phyloP scores from a whole-genome alignment of 2,329 filamentous ascomycete species.

The Aspergillus chevalieri region DNA sequence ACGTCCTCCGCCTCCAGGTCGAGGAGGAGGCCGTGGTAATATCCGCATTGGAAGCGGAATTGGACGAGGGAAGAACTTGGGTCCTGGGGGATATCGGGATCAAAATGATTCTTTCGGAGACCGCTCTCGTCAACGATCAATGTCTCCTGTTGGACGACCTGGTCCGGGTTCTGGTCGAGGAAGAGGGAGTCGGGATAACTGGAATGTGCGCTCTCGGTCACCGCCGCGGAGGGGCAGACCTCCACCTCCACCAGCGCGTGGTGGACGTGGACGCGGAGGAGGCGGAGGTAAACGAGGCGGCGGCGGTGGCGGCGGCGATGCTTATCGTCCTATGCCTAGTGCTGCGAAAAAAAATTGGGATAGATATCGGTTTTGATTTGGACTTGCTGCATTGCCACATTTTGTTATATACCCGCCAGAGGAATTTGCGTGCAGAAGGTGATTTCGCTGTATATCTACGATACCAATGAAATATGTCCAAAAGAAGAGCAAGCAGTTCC shows the following conservation, averaged over 20 bases:
- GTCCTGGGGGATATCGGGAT: slow-evolving; percentile 19
- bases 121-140: slow-evolving; percentile 24
- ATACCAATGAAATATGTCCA: neutral
- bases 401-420: neutral
- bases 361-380: slow-evolving; percentile 20
- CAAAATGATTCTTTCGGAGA: slow-evolving; percentile 20
- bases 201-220: slow-evolving; percentile 16
- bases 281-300: slow-evolving; percentile 15
- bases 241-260: slow-evolving; percentile 7
- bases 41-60: slow-evolving; percentile 32
- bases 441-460: neutral
- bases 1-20: slow-evolving; percentile 20
- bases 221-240: slow-evolving; percentile 14
- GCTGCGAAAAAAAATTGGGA: slow-evolving; percentile 29
- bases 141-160: slow-evolving; percentile 23
- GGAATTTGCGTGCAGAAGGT: neutral
- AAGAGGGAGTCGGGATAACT: slow-evolving; percentile 11
- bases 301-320: slow-evolving; percentile 10
- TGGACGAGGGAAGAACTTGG: slow-evolving; percentile 22
- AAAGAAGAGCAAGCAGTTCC: neutral
- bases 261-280: slow-evolving; percentile 17
- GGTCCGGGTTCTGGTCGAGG: slow-evolving; percentile 8
- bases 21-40: slow-evolving; percentile 22
- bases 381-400: neutral
- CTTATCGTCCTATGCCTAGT: slow-evolving; percentile 29